These are phyloP conservation scores for Tilletia horrida DNA, from an alignment of 1,284 basidiomycete species.

Conservation along the genomic window DNA sequence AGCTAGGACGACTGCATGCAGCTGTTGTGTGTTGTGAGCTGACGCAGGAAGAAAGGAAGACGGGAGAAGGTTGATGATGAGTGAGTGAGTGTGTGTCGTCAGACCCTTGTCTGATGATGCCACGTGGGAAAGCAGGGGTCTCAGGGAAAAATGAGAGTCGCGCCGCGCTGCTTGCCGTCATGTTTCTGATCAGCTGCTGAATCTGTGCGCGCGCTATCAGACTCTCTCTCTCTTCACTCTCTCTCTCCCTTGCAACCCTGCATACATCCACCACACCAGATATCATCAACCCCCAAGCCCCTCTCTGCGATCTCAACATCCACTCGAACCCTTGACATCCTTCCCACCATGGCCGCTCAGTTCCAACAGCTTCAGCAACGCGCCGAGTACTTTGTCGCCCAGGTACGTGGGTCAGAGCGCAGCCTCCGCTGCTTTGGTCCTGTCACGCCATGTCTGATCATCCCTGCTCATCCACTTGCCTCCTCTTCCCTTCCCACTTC, in stretches of 20 bases:
- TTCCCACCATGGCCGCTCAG: constrained; percentile 44
- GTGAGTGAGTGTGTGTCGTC: too few relatives aligned
- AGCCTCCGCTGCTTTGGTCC: not conserved
- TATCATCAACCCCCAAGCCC: not conserved
- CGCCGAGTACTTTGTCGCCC: constrained; percentile 51
- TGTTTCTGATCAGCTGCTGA: too few relatives aligned
- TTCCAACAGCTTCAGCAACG: constrained; percentile 50
- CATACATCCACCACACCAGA: constrained; percentile 3
- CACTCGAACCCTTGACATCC: not conserved
- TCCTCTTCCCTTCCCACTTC: not conserved
- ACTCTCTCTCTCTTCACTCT: not conserved
- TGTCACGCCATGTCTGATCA: not conserved
- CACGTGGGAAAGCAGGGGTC: too few relatives aligned
- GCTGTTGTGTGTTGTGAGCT: too few relatives aligned
- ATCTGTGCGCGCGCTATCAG: not conserved
- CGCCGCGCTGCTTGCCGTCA: too few relatives aligned
- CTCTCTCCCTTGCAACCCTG: too few relatives aligned
- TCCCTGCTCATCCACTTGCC: too few relatives aligned
- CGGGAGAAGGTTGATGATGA: too few relatives aligned
- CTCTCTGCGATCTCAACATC: not conserved
- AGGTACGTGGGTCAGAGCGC: constrained; percentile 39
- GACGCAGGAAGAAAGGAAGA: too few relatives aligned
- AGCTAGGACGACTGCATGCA: too few relatives aligned
- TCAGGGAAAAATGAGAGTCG: too few relatives aligned
- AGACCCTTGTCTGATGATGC: too few relatives aligned